Evolutionary conservation across 2,329 filamentous ascomycete species (phyloP).

Genomic region (Xylaria sp.): DNA sequence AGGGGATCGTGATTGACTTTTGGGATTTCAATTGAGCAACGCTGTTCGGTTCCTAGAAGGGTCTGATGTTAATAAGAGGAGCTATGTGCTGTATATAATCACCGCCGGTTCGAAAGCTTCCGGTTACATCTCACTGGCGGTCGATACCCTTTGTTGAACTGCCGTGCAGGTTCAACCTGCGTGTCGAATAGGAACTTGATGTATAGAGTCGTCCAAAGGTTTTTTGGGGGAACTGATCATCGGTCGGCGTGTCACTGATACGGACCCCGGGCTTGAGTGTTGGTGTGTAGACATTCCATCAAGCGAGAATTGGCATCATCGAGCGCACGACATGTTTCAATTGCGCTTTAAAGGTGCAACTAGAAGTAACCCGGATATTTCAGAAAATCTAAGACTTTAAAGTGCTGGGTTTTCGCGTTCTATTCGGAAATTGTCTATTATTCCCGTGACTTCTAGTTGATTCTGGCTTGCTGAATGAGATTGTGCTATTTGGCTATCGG

Average conservation of each 20-base stretch:
- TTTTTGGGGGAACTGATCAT: slow-evolving; percentile 56
- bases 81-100: no score
- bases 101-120: no score
- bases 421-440: slow-evolving; percentile 75
- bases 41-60: slow-evolving; percentile 21
- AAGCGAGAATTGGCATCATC: slow-evolving; percentile 58
- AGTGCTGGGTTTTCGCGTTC: slow-evolving; percentile 68
- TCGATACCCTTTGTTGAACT: slow-evolving; percentile 79
- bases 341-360: slow-evolving; percentile 56
- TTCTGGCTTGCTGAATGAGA: slow-evolving; percentile 71
- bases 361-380: slow-evolving; percentile 27
- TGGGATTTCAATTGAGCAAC: no score
- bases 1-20: no score
- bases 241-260: slow-evolving; percentile 61
- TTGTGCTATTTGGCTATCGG: slow-evolving; percentile 67
- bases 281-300: slow-evolving; percentile 61
- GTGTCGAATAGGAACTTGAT: slow-evolving; percentile 57
- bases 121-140: slow-evolving; percentile 69
- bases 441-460: slow-evolving; percentile 68
- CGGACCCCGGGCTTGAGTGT: slow-evolving; percentile 61
- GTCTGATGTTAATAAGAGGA: no score
- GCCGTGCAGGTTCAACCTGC: slow-evolving; percentile 65
- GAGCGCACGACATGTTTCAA: slow-evolving; percentile 65
- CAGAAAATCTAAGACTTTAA: slow-evolving; percentile 63
- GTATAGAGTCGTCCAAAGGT: slow-evolving; percentile 76